Evolutionary conservation across 2,329 filamentous ascomycete genomes (phyloP).

Genomic region (Gliomastix tumulicola): DNA sequence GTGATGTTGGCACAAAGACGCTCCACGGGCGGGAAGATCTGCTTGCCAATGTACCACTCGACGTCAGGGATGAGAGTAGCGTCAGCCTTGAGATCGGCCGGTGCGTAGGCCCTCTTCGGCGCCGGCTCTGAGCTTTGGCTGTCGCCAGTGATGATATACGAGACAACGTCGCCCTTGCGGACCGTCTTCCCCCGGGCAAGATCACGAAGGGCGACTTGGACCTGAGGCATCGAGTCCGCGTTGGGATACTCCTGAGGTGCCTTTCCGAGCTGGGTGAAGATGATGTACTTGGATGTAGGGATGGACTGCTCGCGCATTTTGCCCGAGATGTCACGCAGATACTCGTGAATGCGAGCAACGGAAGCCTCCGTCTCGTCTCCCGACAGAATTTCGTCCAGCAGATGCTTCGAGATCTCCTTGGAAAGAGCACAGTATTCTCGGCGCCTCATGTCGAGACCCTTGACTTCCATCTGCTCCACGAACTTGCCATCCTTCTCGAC

Average conservation of each 20-base stretch:
- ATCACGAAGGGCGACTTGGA: conserved; percentile 88
- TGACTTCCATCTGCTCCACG: conserved; percentile 92
- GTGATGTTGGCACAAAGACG: conserved; percentile 93
- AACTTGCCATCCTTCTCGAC: conserved; percentile 84
- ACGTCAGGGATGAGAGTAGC: conserved; percentile 76
- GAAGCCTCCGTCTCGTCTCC: conserved; percentile 87
- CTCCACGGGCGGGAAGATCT: conserved; percentile 96
- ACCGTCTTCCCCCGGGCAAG: conserved; percentile 80
- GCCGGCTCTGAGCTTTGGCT: conserved; percentile 58
- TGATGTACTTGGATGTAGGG: conserved; percentile 84
- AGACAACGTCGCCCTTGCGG: conserved; percentile 91
- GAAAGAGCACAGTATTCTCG: conserved; percentile 94
- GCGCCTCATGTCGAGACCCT: conserved; percentile 95
- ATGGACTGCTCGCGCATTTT: conserved; percentile 80
- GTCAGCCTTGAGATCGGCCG: conserved; percentile 74
- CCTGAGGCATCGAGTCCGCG: conserved; percentile 89
- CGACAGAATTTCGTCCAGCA: conserved; percentile 91
- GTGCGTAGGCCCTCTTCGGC: conserved; percentile 83
- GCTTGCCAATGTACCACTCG: conserved; percentile 98
- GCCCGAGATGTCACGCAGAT: conserved; percentile 73
- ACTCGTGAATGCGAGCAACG: conserved; percentile 86
- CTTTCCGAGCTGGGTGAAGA: conserved; percentile 96
- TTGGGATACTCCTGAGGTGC: conserved; percentile 90
- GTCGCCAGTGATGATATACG: conserved; percentile 85
- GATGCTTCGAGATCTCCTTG: conserved; percentile 85